Percentiles rank a stretch among this genome's conserved stretches.
These are phyloP conservation scores for Selenicereus undatus DNA, from an alignment of 148 eudicot species.

Conservation along the genomic window DNA sequence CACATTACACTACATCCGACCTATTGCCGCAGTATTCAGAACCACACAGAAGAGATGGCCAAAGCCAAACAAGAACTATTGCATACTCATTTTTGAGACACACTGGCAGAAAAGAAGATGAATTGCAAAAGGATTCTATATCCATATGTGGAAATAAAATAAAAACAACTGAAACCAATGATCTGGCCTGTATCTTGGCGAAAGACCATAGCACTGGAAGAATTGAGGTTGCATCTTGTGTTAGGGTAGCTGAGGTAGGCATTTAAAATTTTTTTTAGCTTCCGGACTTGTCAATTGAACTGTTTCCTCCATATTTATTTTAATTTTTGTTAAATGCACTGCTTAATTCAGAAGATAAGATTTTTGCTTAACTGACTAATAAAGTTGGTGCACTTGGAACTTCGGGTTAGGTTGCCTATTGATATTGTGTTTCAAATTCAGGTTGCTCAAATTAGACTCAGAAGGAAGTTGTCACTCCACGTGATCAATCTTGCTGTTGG, in stretches of 20 bases:
- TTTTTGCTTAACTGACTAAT: background rate
- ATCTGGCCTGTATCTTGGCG: slow-evolving; percentile 72
- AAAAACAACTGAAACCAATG: slow-evolving; percentile 49
- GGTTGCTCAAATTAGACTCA: slow-evolving; percentile 75
- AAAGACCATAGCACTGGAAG: slow-evolving; percentile 69
- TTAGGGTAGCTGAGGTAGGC: slow-evolving; percentile 74
- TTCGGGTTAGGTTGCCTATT: background rate
- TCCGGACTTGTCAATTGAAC: background rate
- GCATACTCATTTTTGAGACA: slow-evolving; percentile 61
- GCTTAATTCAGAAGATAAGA: background rate
- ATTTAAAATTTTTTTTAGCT: slow-evolving; percentile 1
- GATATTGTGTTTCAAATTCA: slow-evolving; percentile 22
- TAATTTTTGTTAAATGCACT: background rate
- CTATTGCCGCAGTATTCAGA: slow-evolving; percentile 55
- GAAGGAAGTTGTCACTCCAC: slow-evolving; percentile 33
- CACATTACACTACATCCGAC: slow-evolving; percentile 68
- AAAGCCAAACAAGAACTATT: slow-evolving; percentile 42
- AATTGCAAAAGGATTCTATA: slow-evolving; percentile 37
- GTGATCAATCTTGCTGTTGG: slow-evolving; percentile 59
- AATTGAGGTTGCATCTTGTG: slow-evolving; percentile 73
- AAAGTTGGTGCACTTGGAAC: background rate
- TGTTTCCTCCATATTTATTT: background rate
- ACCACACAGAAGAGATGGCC: slow-evolving; percentile 39
- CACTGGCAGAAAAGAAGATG: slow-evolving; percentile 37
- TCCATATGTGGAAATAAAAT: slow-evolving; percentile 57